phyloP scores from a whole-genome alignment of 164 flowering plant species.

The Vitis cinerea region DNA sequence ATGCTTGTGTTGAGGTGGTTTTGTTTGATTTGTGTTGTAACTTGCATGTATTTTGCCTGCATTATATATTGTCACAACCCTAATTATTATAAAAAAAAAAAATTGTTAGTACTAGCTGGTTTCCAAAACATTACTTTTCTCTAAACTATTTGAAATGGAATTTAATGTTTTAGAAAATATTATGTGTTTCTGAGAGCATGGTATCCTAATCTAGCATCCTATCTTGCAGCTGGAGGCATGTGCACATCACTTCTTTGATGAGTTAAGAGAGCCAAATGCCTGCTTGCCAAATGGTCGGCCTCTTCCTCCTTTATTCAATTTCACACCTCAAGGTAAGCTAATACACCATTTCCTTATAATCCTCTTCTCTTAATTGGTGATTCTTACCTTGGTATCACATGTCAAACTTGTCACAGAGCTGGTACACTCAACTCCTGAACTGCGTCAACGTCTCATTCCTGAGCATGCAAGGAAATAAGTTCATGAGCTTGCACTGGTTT shows the following conservation, averaged over 20 bases:
- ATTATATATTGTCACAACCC: no score
- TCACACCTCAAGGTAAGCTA: slow-evolving; percentile 81
- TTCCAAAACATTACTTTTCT: not conserved
- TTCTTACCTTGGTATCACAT: not conserved
- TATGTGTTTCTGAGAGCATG: not conserved
- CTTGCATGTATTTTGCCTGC: no score
- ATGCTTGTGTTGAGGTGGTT: no score
- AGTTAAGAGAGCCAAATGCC: slow-evolving; percentile 71
- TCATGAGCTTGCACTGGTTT: not conserved
- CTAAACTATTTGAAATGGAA: not conserved
- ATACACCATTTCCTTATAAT: not conserved
- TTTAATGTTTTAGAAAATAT: no score
- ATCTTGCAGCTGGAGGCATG: slow-evolving; percentile 83
- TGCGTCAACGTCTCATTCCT: slow-evolving; percentile 67
- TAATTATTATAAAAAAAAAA: no score
- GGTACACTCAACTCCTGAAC: slow-evolving; percentile 55
- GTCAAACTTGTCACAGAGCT: slow-evolving; percentile 47
- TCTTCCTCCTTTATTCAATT: slow-evolving; percentile 82
- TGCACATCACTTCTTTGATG: slow-evolving; percentile 87
- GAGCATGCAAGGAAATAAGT: slow-evolving; percentile 49
- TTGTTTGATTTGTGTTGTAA: no score
- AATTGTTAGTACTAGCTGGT: not conserved
- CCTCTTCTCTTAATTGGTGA: not conserved
- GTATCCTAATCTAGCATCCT: not conserved
- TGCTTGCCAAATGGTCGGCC: slow-evolving; percentile 73